Base-by-base conservation (phyloP, 441 rosid genomes). In the Brassica balearica region DNA sequence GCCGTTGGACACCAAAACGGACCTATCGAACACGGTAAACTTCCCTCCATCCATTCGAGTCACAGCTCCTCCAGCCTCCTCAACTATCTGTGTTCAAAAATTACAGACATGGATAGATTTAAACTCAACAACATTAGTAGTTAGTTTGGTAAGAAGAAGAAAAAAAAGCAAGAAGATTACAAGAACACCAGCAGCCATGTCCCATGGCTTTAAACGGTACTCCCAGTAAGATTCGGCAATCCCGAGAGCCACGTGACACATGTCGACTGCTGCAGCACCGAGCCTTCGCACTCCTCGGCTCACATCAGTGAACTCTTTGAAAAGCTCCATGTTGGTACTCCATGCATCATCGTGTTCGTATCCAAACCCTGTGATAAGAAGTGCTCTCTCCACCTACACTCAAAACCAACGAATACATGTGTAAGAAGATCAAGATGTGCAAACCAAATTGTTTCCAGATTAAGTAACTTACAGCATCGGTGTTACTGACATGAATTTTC, bases 151-250 rank as follows among this genome's bases (percentile, higher is more conserved):
- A 46, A 27, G 51, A 25, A 65, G 23, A 60, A 11, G 7, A 65
- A 11, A 17, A 11, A 17, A 20, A 14, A 27, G 32, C 1, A 41
- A 59, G 25, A 48, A 41, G 48, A 23, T 82, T 92, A 95, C 99
- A 92, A 95, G 82, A 82, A 88, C 99, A 72, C 98, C 98, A 67
- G 99, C 99, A 80, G 99, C 97, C 99, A 92, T 95, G 85, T 95
- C 99, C 99, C 99, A 95, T 65, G 98, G 99, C 84, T 95, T 95
- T 77, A 95, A 87, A 46, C 96, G 97, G 73, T 90, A 92, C 80
- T 95, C 99, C 98, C 99, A 95, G 32, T 92, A 93, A 2, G 92
- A 93, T 85, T 93, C 99, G 0, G 86, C 97, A 56, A 95, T 87
- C 51, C 98, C 99, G 3, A 93, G 90, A 69, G 97, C 97, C 2